These are phyloP conservation scores for Aureobasidium pullulans DNA, from an alignment of 2,329 filamentous ascomycete species.

Conservation along the genomic window DNA sequence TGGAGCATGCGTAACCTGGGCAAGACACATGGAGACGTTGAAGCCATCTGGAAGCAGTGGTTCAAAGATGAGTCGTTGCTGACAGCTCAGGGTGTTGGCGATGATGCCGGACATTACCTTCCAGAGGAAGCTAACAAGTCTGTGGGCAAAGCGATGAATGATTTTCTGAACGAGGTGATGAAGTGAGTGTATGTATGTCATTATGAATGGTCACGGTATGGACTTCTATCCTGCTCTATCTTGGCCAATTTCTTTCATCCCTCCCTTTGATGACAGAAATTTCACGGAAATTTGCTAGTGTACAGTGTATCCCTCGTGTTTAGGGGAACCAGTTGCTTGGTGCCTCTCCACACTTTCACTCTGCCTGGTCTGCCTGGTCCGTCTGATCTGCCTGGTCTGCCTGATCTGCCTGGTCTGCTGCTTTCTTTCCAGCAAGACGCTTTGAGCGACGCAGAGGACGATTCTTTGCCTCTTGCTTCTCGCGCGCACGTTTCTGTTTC, in stretches of 20 bases:
- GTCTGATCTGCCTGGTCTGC: too few relatives aligned
- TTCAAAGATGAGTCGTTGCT: slow-evolving; percentile 29
- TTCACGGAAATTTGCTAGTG: too few relatives aligned
- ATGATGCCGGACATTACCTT: slow-evolving; percentile 40
- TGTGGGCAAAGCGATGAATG: slow-evolving; percentile 23
- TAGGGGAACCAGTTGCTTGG: too few relatives aligned
- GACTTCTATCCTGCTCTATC: too few relatives aligned
- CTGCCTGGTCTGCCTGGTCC: too few relatives aligned
- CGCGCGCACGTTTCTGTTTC: too few relatives aligned
- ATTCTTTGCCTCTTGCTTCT: too few relatives aligned
- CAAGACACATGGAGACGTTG: slow-evolving; percentile 34
- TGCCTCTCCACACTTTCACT: too few relatives aligned
- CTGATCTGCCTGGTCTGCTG: neutral
- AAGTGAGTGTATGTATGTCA: neutral
- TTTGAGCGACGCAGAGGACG: too few relatives aligned
- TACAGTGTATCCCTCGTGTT: too few relatives aligned
- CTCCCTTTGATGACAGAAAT: too few relatives aligned
- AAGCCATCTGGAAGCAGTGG: slow-evolving; percentile 40
- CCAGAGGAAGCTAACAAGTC: slow-evolving; percentile 38
- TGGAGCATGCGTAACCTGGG: slow-evolving; percentile 39
- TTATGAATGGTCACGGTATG: neutral
- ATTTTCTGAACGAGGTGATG: slow-evolving; percentile 17
- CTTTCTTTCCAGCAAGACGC: neutral
- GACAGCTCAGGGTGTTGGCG: slow-evolving; percentile 26
- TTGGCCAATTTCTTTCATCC: too few relatives aligned